phyloP scores from a whole-genome alignment of 306 rosid genomes.

The Cucurbita moschata region DNA sequence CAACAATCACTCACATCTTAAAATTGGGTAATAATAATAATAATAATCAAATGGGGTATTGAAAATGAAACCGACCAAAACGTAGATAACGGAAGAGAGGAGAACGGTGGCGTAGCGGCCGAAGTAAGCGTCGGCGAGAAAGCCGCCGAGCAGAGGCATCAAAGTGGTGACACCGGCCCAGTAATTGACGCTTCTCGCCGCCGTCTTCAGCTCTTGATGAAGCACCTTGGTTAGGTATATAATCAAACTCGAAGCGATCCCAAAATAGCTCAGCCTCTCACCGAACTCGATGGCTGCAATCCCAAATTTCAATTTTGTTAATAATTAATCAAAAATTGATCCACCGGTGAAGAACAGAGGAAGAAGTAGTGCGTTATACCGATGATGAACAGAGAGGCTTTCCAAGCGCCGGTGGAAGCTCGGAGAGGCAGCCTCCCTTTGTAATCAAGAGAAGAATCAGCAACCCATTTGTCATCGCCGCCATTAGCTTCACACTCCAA shows the following conservation, averaged over 20 bases:
- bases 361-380: no score
- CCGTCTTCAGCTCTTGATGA: constrained; percentile 73
- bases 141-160: constrained; percentile 82
- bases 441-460: constrained; percentile 50
- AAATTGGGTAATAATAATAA: background rate
- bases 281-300: constrained; percentile 74
- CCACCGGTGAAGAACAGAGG: no score
- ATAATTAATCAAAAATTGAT: no score
- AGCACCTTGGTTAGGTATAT: constrained; percentile 70
- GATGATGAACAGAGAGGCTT: constrained; percentile 49
- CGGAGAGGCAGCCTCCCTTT: constrained; percentile 41
- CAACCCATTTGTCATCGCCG: constrained; percentile 28
- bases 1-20: background rate
- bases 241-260: constrained; percentile 71
- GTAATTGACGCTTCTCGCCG: constrained; percentile 69
- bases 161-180: constrained; percentile 91
- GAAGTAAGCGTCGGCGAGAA: constrained; percentile 77
- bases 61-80: constrained; percentile 20
- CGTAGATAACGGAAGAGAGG: constrained; percentile 44
- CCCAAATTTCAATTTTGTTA: background rate
- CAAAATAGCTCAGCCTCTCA: constrained; percentile 80
- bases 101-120: constrained; percentile 74
- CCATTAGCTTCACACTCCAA: background rate
- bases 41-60: background rate
- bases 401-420: constrained; percentile 62